Base-by-base conservation (phyloP, 192 early-diverging fungal species). In the Backusella luteola region DNA sequence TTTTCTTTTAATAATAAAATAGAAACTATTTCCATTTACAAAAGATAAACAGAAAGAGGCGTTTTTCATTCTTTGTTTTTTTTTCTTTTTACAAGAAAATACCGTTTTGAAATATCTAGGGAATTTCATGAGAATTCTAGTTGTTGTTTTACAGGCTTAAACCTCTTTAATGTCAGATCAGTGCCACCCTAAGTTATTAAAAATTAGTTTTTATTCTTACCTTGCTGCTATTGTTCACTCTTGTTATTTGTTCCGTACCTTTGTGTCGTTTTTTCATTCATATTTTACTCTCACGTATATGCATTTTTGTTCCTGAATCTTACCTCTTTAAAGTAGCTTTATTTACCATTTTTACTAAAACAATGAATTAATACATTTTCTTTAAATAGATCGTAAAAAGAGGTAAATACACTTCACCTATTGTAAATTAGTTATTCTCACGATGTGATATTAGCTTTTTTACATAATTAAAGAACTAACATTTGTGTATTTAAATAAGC, bases 161-260 rank as follows among this genome's bases (percentile, higher is more conserved):
- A 63, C 56, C 56, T 29, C 56, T 63, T 63, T 63, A 23, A 63
- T 63, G 56, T 63, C 56, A 63, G 21, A 63, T 63, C 56, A 63
- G 56, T 63, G 21, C 23, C 21, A 63, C 56, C 9, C 12, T 2
- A 4, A 63, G 26, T 23, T 29, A 63, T 26, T 63, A 63, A 63
- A 29, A 8, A 29, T 44, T 39, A 39, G 38, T 39, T 39, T 39
- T 39, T 32, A 0, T 32, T 32, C 5, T 39, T 39, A 4, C 42
- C 14, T 44, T 44, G 42, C 5, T 44, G 42, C 15, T 44, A 44
- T 49, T 49, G 19, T 49, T 49, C 19, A n/a, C n/a, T 49, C 19
- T 49, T 49, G 46, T 17, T n/a, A n/a, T 19, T 19, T 19, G 19
- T n/a, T 49, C 19, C 19, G 19, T 49, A n/a, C 42, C 6, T 49